A percentile compares a stretch with the other conserved stretches of the same genome.
These are phyloP conservation scores for Lichtheimia ramosa DNA, from an alignment of 371 early-diverging fungal genomes.

Conservation along the genomic window DNA sequence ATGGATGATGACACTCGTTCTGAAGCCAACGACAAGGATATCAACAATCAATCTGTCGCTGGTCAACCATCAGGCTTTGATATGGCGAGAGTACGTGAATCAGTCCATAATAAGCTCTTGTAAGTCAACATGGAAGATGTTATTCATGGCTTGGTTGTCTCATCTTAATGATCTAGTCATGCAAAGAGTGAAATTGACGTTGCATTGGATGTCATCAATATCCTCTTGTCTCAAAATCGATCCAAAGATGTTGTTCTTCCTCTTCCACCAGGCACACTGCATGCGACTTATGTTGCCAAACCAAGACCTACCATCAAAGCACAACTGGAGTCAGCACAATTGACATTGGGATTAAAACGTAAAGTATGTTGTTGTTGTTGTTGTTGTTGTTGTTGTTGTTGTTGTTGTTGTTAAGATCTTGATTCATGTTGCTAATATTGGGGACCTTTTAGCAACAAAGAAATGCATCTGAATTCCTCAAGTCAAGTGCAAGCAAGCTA, in stretches of 20 bases:
- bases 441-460: slow-evolving; percentile 48
- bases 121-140: slow-evolving; percentile 11
- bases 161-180: slow-evolving; percentile 30
- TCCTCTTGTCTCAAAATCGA: slow-evolving; percentile 56
- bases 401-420: neutral
- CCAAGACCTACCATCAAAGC: slow-evolving; percentile 45
- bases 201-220: slow-evolving; percentile 73
- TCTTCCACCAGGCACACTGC: slow-evolving; percentile 53
- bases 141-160: neutral
- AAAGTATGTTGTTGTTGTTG: slow-evolving; percentile 19
- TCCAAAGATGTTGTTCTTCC: slow-evolving; percentile 28
- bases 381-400: neutral
- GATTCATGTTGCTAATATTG: neutral
- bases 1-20: slow-evolving; percentile 9
- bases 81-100: slow-evolving; percentile 39
- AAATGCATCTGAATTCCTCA: slow-evolving; percentile 60
- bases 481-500: slow-evolving; percentile 52
- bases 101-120: slow-evolving; percentile 44
- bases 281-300: slow-evolving; percentile 57
- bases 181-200: slow-evolving; percentile 77
- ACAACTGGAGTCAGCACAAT: slow-evolving; percentile 56
- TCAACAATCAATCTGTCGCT: slow-evolving; percentile 8
- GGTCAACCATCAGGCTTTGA: slow-evolving; percentile 34
- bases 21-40: slow-evolving; percentile 8
- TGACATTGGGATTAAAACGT: slow-evolving; percentile 70